Evolutionary conservation across 2,329 filamentous ascomycete species (phyloP), one percentile per base, ranked within the genome.

Genomic region (Sordariomycetes sp.): DNA sequence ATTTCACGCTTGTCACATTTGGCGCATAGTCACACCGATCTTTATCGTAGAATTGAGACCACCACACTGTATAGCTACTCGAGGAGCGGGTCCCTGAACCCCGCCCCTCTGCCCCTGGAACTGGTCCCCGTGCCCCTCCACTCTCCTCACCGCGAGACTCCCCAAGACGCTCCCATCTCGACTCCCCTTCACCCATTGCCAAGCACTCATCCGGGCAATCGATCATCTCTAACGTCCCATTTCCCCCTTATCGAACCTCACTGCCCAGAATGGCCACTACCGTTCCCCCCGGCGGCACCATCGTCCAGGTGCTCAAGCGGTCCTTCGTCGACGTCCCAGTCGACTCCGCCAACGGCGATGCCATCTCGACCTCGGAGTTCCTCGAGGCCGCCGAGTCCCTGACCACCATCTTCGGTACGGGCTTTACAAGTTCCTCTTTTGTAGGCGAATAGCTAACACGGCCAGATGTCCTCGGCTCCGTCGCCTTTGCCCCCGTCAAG

Each of bases 401-500:
- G 71, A 88, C 88, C 57, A 88, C 85, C 62, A 83, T 99, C 62
- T 97, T 97, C 69, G 90, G 90, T 94, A 67, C 32, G 66, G 43
- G 12, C 46, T 32, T 28, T 8, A 3, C 43, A 25, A 12, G 16
- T 18, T 37, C 34, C 22, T 35, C 18, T 16, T 48, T 16, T 12
- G n/a, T 3, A 48, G n/a, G 16, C 10, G 12, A n/a, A 48, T 22
- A 59, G 50, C 58, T 60, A 55, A 61, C 56, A 16, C 32, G 10
- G 3, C 4, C 59, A 87, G 84, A 87, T 70, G 73, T 80, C 59
- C 77, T 88, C 57, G 84, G 84, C 61, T 80, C 81, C 52, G 82
- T 88, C 37, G 91, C 92, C 63, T 97, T 99, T 76, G 84, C 80
- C 58, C 88, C 90, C 28, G 93, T 97, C 70, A 97, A 96, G 82